Percentiles rank a stretch among this genome's conserved stretches.
Conservation (phyloP, 1,139 yeast species). For the Pichia norvegensis region DNA sequence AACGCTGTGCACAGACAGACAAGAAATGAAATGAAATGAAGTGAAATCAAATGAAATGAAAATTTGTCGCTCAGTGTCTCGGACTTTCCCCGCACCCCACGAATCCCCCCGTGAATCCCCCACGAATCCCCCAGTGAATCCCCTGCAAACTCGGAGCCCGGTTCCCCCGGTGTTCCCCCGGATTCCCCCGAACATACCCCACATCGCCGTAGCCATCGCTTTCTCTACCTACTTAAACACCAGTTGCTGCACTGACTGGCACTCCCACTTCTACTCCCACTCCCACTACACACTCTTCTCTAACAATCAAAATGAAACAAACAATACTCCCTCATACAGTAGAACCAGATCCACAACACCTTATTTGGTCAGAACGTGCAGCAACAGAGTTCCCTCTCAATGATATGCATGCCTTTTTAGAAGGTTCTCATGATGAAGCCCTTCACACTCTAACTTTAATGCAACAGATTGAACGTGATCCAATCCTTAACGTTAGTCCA, state of each 20-base stretch:
- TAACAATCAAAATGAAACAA: conserved; percentile 11
- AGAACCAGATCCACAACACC: conserved; percentile 35
- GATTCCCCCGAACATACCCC: too few relatives aligned
- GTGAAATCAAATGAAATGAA: background rate
- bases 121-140: too few relatives aligned
- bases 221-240: too few relatives aligned
- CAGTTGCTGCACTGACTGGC: too few relatives aligned
- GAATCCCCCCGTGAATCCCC: too few relatives aligned
- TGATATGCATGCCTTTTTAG: conserved; percentile 41
- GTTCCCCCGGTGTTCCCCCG: too few relatives aligned
- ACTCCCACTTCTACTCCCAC: background rate
- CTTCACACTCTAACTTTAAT: conserved; percentile 31
- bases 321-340: conserved; percentile 17
- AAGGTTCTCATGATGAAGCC: conserved; percentile 35
- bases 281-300: background rate
- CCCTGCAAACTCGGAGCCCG: too few relatives aligned
- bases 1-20: background rate
- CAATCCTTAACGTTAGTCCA: conserved; percentile 35
- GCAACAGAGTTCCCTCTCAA: conserved; percentile 34
- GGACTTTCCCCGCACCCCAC: too few relatives aligned
- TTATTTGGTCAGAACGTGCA: conserved; percentile 34
- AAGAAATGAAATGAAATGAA: background rate
- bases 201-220: too few relatives aligned
- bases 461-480: conserved; percentile 46
- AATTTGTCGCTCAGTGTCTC: too few relatives aligned